phyloP scores from a whole-genome alignment of 2,329 filamentous ascomycete species.

The Fusarium chaquense region DNA sequence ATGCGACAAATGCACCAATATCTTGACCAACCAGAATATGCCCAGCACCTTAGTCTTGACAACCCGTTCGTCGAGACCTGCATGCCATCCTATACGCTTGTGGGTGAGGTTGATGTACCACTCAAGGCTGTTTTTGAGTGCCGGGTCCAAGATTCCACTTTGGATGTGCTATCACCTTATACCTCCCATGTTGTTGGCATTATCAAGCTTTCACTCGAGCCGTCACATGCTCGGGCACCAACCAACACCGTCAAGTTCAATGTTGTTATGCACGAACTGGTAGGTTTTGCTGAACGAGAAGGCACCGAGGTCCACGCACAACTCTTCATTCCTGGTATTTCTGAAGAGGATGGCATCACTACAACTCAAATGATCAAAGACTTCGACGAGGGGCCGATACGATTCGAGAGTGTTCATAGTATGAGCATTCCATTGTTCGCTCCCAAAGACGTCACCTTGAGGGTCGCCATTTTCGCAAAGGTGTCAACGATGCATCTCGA shows the following conservation, averaged over 20 bases:
- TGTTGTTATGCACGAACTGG: constrained; percentile 95
- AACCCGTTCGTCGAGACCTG: constrained; percentile 94
- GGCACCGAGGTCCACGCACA: constrained; percentile 96
- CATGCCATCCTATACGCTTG: constrained; percentile 90
- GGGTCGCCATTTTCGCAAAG: constrained; percentile 91
- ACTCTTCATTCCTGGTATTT: constrained; percentile 92
- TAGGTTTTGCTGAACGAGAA: constrained; percentile 95
- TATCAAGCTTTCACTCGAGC: constrained; percentile 89
- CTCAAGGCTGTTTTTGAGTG: constrained; percentile 94
- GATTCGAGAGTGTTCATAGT: constrained; percentile 97
- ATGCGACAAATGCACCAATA: constrained; percentile 99
- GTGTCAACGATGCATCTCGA: constrained; percentile 95
- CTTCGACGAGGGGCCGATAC: constrained; percentile 92
- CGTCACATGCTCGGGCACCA: constrained; percentile 91
- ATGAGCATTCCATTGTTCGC: constrained; percentile 88
- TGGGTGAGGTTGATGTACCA: constrained; percentile 94
- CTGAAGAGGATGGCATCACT: constrained; percentile 90
- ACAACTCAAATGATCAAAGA: constrained; percentile 94
- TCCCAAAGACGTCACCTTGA: constrained; percentile 78
- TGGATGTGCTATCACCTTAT: constrained; percentile 93
- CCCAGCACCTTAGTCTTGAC: constrained; percentile 90
- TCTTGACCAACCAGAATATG: constrained; percentile 92
- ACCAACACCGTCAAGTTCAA: constrained; percentile 97
- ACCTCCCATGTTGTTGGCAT: constrained; percentile 92
- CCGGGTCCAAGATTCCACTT: constrained; percentile 90